Evolutionary conservation across 2,329 filamentous ascomycete species (phyloP).

Genomic region (Diaporthe sp.): DNA sequence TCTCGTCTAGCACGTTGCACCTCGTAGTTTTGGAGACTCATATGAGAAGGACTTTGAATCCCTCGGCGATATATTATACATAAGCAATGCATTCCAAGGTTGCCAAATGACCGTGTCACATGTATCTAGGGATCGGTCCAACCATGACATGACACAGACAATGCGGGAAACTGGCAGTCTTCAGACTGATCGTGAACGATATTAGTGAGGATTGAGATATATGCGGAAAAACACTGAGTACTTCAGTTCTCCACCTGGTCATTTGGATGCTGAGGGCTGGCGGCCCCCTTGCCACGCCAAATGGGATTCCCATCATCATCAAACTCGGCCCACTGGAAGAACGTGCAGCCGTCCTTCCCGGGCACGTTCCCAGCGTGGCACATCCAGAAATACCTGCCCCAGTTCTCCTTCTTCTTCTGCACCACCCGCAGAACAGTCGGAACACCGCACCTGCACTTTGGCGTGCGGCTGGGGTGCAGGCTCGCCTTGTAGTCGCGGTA

Average conservation of each 20-base stretch:
- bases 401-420: conserved; percentile 81
- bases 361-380: conserved; percentile 84
- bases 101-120: background rate
- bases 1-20: background rate
- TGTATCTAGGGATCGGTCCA: no score
- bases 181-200: no score
- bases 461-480: conserved; percentile 83
- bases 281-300: conserved; percentile 57
- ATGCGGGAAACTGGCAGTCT: no score
- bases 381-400: conserved; percentile 91
- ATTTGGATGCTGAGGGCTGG: background rate
- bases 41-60: background rate
- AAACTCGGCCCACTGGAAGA: conserved; percentile 90
- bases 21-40: no score
- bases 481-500: conserved; percentile 87
- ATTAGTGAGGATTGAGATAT: background rate
- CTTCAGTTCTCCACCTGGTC: background rate
- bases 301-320: conserved; percentile 87
- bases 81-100: no score
- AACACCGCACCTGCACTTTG: conserved; percentile 81
- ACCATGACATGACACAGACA: background rate
- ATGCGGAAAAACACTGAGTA: accelerated
- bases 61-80: background rate
- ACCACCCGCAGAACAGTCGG: conserved; percentile 81
- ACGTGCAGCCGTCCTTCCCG: conserved; percentile 78